Evolutionary conservation across 2,329 filamentous ascomycete species (phyloP).

Genomic region (Alternaria gaisen): DNA sequence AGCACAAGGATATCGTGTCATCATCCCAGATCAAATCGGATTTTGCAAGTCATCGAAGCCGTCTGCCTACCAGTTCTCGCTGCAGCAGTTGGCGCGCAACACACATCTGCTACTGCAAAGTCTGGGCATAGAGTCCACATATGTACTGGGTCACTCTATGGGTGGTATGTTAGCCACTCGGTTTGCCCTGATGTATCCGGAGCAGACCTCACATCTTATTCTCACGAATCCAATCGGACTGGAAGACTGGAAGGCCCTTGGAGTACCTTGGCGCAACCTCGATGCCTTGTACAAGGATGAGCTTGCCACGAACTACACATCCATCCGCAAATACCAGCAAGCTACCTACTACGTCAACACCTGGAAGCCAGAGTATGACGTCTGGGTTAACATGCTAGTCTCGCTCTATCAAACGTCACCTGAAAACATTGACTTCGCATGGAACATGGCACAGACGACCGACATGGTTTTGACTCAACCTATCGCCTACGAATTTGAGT

Average conservation of each 20-base stretch:
- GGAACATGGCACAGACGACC: constrained; percentile 61
- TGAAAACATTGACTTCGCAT: constrained; percentile 54
- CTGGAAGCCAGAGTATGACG: constrained; percentile 62
- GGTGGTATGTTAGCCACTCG: constrained; percentile 64
- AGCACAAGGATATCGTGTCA: constrained; percentile 60
- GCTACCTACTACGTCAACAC: constrained; percentile 44
- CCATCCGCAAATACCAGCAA: constrained; percentile 40
- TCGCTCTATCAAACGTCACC: constrained; percentile 59
- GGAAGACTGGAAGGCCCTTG: constrained; percentile 60
- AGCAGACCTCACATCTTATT: constrained; percentile 55
- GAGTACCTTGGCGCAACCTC: constrained; percentile 36
- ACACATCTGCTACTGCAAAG: constrained; percentile 59
- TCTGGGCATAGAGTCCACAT: constrained; percentile 56
- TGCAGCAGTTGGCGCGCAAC: constrained; percentile 62
- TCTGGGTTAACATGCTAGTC: constrained; percentile 65
- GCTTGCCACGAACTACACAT: constrained; percentile 33
- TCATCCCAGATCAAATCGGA: constrained; percentile 64
- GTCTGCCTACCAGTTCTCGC: constrained; percentile 60
- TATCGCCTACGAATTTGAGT: constrained; percentile 60
- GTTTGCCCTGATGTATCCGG: constrained; percentile 62
- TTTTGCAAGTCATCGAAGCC: constrained; percentile 68
- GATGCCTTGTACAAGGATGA: constrained; percentile 31
- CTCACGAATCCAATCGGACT: constrained; percentile 63
- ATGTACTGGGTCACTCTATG: constrained; percentile 64
- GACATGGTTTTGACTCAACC: constrained; percentile 66